Percentiles rank a stretch among this genome's conserved stretches.
Conservation (phyloP, 148 eudicot species). For the Spergularia marina region DNA sequence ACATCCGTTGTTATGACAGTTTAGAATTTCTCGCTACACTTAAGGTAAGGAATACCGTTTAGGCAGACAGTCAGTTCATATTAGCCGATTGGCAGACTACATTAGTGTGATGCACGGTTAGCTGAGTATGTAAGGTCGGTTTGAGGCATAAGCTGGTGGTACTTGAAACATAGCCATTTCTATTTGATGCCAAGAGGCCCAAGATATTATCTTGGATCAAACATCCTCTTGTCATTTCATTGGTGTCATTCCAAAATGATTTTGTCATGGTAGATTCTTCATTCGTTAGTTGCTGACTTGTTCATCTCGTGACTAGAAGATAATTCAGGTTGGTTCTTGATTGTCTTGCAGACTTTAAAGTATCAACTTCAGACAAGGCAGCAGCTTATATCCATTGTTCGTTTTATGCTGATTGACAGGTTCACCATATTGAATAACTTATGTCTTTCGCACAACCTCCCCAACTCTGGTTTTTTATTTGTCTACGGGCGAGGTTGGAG, state of each 20-base stretch:
- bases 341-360: conserved; percentile 54
- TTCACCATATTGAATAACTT: conserved; percentile 15
- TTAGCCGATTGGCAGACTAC: not conserved
- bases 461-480: too few relatives aligned
- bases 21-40: conserved; percentile 76
- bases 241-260: not conserved
- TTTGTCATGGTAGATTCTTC: not conserved
- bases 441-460: not conserved
- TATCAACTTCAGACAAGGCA: conserved; percentile 41
- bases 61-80: not conserved
- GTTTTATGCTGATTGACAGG: conserved; percentile 88
- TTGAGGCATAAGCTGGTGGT: not conserved
- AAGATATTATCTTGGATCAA: not conserved
- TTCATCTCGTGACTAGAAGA: not conserved
- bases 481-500: too few relatives aligned
- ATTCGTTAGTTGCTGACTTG: not conserved
- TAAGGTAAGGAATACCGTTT: conserved; percentile 47
- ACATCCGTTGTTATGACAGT: conserved; percentile 76
- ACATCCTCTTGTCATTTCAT: not conserved
- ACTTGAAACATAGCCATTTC: not conserved
- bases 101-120: not conserved
- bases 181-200: not conserved
- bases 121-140: not conserved
- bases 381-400: conserved; percentile 38
- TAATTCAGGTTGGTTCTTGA: not conserved